Base-by-base conservation (phyloP, 1,284 basidiomycete genomes). In the Apiotrichum gamsii region DNA sequence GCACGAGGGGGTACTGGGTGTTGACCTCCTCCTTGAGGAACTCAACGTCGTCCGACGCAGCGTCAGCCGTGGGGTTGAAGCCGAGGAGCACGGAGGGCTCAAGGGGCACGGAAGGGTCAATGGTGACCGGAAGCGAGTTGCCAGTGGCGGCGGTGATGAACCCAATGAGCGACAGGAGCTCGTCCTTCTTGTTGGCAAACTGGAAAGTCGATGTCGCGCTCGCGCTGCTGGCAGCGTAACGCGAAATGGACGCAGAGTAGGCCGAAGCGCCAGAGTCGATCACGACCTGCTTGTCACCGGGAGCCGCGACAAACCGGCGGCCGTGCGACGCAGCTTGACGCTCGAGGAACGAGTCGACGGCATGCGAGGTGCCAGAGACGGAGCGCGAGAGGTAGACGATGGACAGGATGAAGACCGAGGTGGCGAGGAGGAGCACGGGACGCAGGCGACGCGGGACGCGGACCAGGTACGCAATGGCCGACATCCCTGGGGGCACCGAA, bases 31-130 rank as follows among this genome's bases (percentile, higher is more conserved):
- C 54, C 36, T 63, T 58, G 35, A 72, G 61, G n/a, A 68, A 43
- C 25, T 57, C 54, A 38, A 71, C 56, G 49, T 73, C 67, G 5
- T 64, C 60, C 37, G 80, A 76, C 9, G 74, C 72, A 1, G 81
- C 80, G 13, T 77, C 76, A 5, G 73, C 69, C 13, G 81, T 76
- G 0, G 84, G 83, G 67, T 90, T 85, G 65, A 90, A 90, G 61
- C 87, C 88, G 45, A 91, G 77, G 11, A 91, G 78, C 44, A 87
- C 77, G 53, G 83, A 77, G 3, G 87, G 85, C 64, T 89, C 84
- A 49, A 90, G 79, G 0, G 85, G 80, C 16, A 62, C 55, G 5
- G 75, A 57, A 0, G 86, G 82, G 64, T 90, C 80, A 40, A 89
- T 77, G 25, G 16, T 21, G 8, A 74, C 60, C 0, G 88, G 87